Evolutionary conservation across 441 rosid species (phyloP), one percentile per base, ranked within the genome.

Genomic region (Erodium moschatum): DNA sequence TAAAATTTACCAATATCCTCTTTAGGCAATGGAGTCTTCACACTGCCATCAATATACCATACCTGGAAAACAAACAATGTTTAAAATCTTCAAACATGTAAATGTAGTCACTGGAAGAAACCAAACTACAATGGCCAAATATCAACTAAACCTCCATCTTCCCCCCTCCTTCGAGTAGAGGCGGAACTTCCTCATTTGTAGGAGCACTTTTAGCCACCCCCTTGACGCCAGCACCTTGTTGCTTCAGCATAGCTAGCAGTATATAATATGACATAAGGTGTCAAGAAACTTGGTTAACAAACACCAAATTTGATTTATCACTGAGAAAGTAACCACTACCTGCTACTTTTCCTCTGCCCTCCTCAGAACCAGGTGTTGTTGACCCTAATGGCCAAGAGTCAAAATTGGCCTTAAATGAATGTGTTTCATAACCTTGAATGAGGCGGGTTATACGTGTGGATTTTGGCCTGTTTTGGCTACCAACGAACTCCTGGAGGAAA

Each of bases 271-370:
- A 6, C 68, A 68, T 60, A 61, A 54, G 75, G 70, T 38, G 42
- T 38, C 42, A 38, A 88, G 75, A 54, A 65, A 79, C 16, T 63
- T 64, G 11, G 58, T 63, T 5, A 70, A 9, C 68, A 75, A 44
- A 72, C 5, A 38, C 12, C 16, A 74, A 62, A 42, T 72, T 19
- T 44, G 65, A 16, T 66, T 29, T 67, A 54, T 16, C 66, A 70
- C 70, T 46, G 42, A 65, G 46, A 29, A 68, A 70, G 67, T 33
- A 15, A 74, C 52, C 35, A 66, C 50, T 73, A 96, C 99, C 99
- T 42, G 99, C 92, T 15, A 96, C 97, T 86, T 92, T 96, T 69
- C 99, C 99, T 79, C 98, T 87, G 68, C 98, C 97, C 80, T 96
- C 99, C 81, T 90, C 98, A 21, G 85, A 83, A 70, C 88, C 87